phyloP scores from a whole-genome alignment of 2,329 filamentous ascomycete species.

The Neocatenulostroma microsporum region DNA sequence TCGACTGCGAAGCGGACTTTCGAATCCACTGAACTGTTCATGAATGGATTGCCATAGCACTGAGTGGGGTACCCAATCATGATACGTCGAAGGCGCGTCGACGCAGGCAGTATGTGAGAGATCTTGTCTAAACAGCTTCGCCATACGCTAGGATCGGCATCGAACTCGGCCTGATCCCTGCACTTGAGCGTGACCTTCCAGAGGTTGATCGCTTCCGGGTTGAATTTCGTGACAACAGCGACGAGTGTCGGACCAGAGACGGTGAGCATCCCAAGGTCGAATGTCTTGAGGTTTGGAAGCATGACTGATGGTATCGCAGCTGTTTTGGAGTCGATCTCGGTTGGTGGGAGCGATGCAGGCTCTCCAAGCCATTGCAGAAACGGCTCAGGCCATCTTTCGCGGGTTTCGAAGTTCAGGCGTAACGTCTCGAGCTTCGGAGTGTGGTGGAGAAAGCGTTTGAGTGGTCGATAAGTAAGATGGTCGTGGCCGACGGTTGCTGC shows the following conservation, averaged over 20 bases:
- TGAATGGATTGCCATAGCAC: too few species aligned
- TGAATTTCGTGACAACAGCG: slow-evolving; percentile 14
- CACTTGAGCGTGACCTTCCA: slow-evolving; percentile 14
- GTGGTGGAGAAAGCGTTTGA: slow-evolving; percentile 14
- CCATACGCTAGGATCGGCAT: not conserved
- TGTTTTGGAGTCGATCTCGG: not conserved
- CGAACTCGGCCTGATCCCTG: not conserved
- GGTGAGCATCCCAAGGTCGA: slow-evolving; percentile 17
- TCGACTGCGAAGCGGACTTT: slow-evolving; percentile 2
- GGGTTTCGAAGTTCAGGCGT: slow-evolving; percentile 19
- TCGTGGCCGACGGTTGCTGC: not conserved
- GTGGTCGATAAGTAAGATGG: not conserved
- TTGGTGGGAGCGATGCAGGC: not conserved
- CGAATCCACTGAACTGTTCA: too few species aligned
- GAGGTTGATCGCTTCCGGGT: slow-evolving; percentile 16
- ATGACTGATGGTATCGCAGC: slow-evolving; percentile 5
- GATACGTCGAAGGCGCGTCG: not conserved
- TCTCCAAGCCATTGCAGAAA: slow-evolving; percentile 6
- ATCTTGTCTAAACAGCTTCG: slow-evolving; percentile 1
- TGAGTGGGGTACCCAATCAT: not conserved
- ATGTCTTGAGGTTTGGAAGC: slow-evolving; percentile 9
- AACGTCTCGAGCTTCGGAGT: slow-evolving; percentile 14
- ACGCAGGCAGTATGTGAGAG: not conserved
- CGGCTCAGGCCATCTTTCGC: not conserved
- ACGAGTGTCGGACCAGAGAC: slow-evolving; percentile 8